These are phyloP conservation scores for Rhizophagus sp. DNA, from an alignment of 192 early-diverging fungal species.

Conservation along the genomic window DNA sequence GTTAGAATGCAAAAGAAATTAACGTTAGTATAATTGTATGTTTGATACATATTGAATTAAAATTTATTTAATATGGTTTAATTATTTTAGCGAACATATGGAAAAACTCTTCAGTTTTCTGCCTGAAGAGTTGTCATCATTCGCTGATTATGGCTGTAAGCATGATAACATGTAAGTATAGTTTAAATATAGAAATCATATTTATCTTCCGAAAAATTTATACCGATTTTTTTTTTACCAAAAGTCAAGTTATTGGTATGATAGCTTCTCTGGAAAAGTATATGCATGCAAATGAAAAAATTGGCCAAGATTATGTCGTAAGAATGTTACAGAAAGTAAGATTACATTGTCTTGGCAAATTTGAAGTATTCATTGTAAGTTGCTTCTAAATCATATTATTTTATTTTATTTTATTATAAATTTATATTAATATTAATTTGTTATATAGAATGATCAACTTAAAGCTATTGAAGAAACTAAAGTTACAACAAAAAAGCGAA, in stretches of 20 bases:
- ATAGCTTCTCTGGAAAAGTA: constrained; percentile 75
- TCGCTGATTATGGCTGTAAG: constrained; percentile 77
- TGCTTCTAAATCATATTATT: constrained; percentile 11
- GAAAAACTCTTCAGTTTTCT: constrained; percentile 78
- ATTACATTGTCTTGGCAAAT: constrained; percentile 64
- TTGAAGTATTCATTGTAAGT: constrained; percentile 76
- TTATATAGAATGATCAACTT: constrained; percentile 77
- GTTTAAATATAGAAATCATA: neutral
- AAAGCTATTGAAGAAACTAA: constrained; percentile 90
- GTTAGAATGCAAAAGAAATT: constrained; percentile 68
- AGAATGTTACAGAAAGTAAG: constrained; percentile 67
- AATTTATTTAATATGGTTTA: neutral
- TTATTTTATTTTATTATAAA: neutral
- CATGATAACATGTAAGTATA: constrained; percentile 68
- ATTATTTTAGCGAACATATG: constrained; percentile 66
- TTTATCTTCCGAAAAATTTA: neutral
- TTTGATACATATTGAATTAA: neutral
- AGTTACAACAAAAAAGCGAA: constrained; percentile 81
- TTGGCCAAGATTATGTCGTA: constrained; percentile 71
- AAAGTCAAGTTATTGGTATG: constrained; percentile 77
- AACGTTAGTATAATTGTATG: constrained; percentile 46
- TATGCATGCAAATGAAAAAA: constrained; percentile 65
- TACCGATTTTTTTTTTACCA: neutral
- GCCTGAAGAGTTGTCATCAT: constrained; percentile 65
- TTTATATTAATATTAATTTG: constrained; percentile 10